Conservation (phyloP, 2,329 filamentous ascomycete genomes). For the Nemania sp. region DNA sequence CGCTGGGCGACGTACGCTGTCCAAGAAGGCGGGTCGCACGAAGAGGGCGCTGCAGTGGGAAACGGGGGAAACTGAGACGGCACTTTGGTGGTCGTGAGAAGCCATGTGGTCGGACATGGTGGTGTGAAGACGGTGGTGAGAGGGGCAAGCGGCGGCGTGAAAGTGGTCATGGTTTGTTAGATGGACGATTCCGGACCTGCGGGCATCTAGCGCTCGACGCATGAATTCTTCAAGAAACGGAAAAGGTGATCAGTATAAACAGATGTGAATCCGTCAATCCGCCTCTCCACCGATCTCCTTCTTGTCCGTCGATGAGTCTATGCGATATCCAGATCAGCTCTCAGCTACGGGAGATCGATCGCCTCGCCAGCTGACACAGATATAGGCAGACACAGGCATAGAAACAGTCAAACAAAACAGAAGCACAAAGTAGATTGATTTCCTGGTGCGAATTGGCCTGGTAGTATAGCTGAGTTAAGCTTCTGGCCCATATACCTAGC, state of each 20-base stretch:
- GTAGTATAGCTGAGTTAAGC: conserved; percentile 15
- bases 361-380: conserved; percentile 29
- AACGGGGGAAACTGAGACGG: conserved; percentile 56
- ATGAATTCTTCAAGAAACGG: conserved; percentile 12
- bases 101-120: conserved; percentile 55
- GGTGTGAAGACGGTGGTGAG: conserved; percentile 58
- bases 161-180: conserved; percentile 34
- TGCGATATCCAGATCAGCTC: conserved; percentile 21
- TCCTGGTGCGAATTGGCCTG: conserved; percentile 1
- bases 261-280: not conserved
- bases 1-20: conserved; percentile 50
- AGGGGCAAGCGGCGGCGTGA: conserved; percentile 50
- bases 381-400: not conserved
- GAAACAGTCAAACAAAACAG: not conserved
- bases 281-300: not conserved
- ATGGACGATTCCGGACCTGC: conserved; percentile 7
- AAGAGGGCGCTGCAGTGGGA: conserved; percentile 44
- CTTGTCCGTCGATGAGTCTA: not conserved
- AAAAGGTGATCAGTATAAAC: not conserved
- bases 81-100: conserved; percentile 54
- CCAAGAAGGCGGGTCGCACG: conserved; percentile 55
- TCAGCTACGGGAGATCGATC: conserved; percentile 29
- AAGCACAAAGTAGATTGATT: conserved; percentile 10
- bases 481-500: conserved; percentile 11
- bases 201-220: conserved; percentile 24